Evolutionary conservation across 257 asterid genomes (phyloP), one percentile per base, ranked within the genome.

Genomic region (Fraxinus anomala): DNA sequence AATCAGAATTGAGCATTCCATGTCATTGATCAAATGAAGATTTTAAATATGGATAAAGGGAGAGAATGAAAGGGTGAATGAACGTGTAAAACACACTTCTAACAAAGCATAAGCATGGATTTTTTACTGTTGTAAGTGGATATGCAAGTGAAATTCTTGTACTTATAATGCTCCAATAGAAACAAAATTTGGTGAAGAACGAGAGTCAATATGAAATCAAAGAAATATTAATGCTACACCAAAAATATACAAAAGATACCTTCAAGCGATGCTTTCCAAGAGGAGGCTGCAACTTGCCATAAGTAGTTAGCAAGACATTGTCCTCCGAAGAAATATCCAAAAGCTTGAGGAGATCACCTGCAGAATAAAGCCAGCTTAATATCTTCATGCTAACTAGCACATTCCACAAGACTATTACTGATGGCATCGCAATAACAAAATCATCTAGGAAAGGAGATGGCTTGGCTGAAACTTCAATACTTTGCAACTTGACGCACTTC

Each of bases 231-330:
- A 44, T 30, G 78, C 51, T 70, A 42, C 24, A 42, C 65, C 16
- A 56, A 63, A 40, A 81, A 59, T n/a, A 73, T 54, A 70, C 39
- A 78, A 40, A 70, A 61, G 79, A 65, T 79, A 94, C 98, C 98
- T 94, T 94, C 82, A 94, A 81, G 10, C 98, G 98, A 79, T 87
- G 94, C 83, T 87, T 94, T 81, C 98, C 98, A 77, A 94, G 85
- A 73, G 98, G 98, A 56, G 98, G 97, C 86, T 83, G 94, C 85
- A 94, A 76, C 85, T 88, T 92, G 5, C 98, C 98, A 83, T 94
- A 91, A 17, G 97, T 89, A 76, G 98, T 94, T 77, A 75, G 86
- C 88, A 94, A 76, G 75, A 79, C 77, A 65, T 73, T 81, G 74
- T 87, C 93, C 80, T 88, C 91, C 0, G 86, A 83, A 78, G 98